Evolutionary conservation across 2,329 filamentous ascomycete species (phyloP).

Genomic region (Alternaria sp.): DNA sequence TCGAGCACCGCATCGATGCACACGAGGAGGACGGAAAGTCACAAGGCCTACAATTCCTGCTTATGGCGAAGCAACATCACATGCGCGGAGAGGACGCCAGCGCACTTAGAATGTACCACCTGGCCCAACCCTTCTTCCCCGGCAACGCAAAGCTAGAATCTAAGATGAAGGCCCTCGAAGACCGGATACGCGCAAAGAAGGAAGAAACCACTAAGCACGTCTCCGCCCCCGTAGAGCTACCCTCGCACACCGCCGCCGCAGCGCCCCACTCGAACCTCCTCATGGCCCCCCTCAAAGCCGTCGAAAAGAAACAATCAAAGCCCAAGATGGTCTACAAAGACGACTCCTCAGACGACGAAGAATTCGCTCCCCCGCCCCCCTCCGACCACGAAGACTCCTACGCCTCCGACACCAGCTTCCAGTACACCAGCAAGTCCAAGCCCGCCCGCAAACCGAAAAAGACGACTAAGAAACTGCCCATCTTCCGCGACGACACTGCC

Average conservation of each 20-base stretch:
- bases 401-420: constrained; percentile 47
- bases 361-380: constrained; percentile 47
- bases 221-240: constrained; percentile 19
- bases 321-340: constrained; percentile 20
- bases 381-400: constrained; percentile 49
- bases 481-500: constrained; percentile 44
- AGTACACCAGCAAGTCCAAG: constrained; percentile 43
- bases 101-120: constrained; percentile 84
- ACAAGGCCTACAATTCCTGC: constrained; percentile 81
- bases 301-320: constrained; percentile 30
- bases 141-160: constrained; percentile 75
- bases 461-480: constrained; percentile 41
- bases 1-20: constrained; percentile 83
- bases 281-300: constrained; percentile 44
- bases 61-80: constrained; percentile 93
- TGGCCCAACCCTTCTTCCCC: constrained; percentile 84
- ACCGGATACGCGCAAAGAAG: constrained; percentile 54
- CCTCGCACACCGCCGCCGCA: constrained; percentile 17
- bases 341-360: constrained; percentile 49
- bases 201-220: constrained; percentile 32
- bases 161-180: constrained; percentile 63
- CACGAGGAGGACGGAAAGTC: constrained; percentile 73
- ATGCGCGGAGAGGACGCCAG: constrained; percentile 78
- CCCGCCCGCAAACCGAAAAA: constrained; percentile 41
- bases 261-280: constrained; percentile 37